Conservation (phyloP, 768 basidiomycete species). For the Gymnopilus dilepis region DNA sequence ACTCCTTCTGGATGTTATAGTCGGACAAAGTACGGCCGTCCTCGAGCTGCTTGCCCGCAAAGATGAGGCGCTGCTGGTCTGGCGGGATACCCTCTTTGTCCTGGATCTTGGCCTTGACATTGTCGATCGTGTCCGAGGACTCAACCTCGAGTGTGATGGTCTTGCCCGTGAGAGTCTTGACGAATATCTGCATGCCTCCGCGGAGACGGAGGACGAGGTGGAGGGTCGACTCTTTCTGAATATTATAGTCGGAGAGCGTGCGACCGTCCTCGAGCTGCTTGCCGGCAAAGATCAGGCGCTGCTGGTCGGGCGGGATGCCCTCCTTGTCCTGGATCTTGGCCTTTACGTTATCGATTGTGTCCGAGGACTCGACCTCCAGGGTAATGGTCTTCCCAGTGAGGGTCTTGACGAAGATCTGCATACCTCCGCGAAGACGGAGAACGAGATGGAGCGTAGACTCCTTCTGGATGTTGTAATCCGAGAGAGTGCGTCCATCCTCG, state of each 20-base stretch:
- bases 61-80: slow-evolving; percentile 37
- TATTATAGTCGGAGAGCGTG: slow-evolving; percentile 64
- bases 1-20: slow-evolving; percentile 52
- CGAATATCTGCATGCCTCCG: slow-evolving; percentile 53
- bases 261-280: slow-evolving; percentile 45
- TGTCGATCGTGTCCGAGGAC: slow-evolving; percentile 36
- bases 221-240: slow-evolving; percentile 74
- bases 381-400: slow-evolving; percentile 72
- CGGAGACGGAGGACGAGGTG: slow-evolving; percentile 47
- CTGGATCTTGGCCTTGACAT: slow-evolving; percentile 52
- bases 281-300: slow-evolving; percentile 76
- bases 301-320: slow-evolving; percentile 48
- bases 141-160: slow-evolving; percentile 58
- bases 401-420: slow-evolving; percentile 56
- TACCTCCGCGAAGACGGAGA: slow-evolving; percentile 40
- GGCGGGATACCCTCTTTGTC: slow-evolving; percentile 43
- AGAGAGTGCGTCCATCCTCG: slow-evolving; percentile 41
- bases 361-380: slow-evolving; percentile 74
- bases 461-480: slow-evolving; percentile 50
- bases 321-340: slow-evolving; percentile 82
- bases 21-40: slow-evolving; percentile 47
- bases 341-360: slow-evolving; percentile 79
- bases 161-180: slow-evolving; percentile 83
- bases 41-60: slow-evolving; percentile 39
- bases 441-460: slow-evolving; percentile 44